Base-by-base conservation (phyloP, 208 protist genomes). In the Kentomonas sorsogonicus region DNA sequence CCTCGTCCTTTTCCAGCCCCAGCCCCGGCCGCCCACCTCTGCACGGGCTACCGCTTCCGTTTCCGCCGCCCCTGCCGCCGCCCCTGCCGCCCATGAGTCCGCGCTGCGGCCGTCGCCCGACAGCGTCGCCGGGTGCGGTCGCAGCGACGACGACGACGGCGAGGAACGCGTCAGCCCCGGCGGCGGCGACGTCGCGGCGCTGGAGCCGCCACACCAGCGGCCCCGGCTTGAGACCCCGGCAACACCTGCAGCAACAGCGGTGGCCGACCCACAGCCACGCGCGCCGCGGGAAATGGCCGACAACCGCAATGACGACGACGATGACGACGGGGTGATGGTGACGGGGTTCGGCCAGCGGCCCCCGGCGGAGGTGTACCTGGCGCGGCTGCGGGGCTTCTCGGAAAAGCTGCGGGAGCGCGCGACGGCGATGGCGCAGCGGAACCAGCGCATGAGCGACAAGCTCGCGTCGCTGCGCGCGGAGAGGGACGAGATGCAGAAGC, bases 381-480 rank as follows among this genome's bases (percentile, higher is more conserved):
- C 72, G 26, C 67, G 71, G 0, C 63, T 89, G 3, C 55, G 73
- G 9, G 66, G 77, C 46, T 72, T 59, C 39, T 39, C 66, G 0
- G 27, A 52, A 0, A 56, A 66, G 25, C 67, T 79, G 55, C 41
- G 74, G 43, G 55, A 51, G 27, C 74, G 86, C 13, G 53, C 62
- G 2, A 48, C 41, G 13, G 82, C 57, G 7, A 43, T 89, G 22
- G 52, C 63, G 20, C 52, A 54, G 11, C 79, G 82, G 11, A 71
- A 81, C 25, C 6, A 48, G 4, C 60, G 78, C 30, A 74, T 89
- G 3, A 41, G 64, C 10, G 54, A 23, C 36, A 82, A 67, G 34
- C 48, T 63, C 46, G 66, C 75, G 62, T 63, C 77, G 53, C 66
- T 93, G 25, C 70, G 83, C 47, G 72, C 76, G n/a, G 79, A 89